Evolutionary conservation across 768 basidiomycete genomes (phyloP), one percentile per base, ranked within the genome.

Genomic region (Artomyces pyxidatus): DNA sequence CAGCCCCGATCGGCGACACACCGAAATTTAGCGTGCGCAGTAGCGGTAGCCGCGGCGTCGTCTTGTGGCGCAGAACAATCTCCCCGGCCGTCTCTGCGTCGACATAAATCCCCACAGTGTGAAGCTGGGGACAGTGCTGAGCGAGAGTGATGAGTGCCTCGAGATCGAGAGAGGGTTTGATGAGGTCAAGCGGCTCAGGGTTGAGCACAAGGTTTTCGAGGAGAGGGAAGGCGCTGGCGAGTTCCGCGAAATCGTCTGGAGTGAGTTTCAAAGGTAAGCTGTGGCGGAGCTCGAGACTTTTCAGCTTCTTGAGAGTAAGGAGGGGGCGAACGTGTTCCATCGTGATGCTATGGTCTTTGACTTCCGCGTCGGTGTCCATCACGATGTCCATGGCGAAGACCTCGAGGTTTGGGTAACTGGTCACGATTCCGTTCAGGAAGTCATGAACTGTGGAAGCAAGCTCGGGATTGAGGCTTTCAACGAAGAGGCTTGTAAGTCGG

Each of bases 191-290:
- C 6, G 55, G 55, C 44, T 54, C 53, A 10, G 47, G 48, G 28
- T 56, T 56, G 37, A 56, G 38, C 32, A 48, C 43, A 22, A 56
- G 53, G 38, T 45, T 38, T 21, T 45, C 42, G 19, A 56, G 22
- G 1, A 30, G 28, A n/a, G 55, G 55, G 10, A 56, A 45, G 11
- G 46, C 53, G 30, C 28, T 39, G 32, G 46, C 49, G 30, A 56
- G 37, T 48, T 56, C 53, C 21, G 42, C 23, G 12, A 56, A 32
- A 29, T 54, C 46, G 21, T 3, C 46, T 21, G 54, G 53, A 45
- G 53, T 54, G 53, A 56, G 37, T 19, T 47, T 32, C 19, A 56
- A 42, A 42, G 55, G 55, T 23, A 50, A 27, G 17, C 55, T 56
- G 42, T 56, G 55, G n/a, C 53, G 53, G 37, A 56, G 30, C 27